Conservation (phyloP, 345 rosid genomes). For the Camelina sativa region DNA sequence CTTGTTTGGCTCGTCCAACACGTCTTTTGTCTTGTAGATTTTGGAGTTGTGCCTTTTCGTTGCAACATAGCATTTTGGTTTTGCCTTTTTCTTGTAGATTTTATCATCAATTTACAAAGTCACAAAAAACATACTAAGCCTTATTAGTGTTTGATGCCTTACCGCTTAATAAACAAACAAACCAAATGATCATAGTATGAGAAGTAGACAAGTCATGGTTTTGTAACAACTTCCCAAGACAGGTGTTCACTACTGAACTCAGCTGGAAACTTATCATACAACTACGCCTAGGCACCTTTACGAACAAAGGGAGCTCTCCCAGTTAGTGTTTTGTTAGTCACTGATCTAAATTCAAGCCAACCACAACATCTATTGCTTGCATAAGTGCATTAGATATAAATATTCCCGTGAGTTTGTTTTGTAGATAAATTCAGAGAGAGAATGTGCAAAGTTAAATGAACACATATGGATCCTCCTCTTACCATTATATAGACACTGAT, state of each 20-base stretch:
- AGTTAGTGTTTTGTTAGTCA: constrained; percentile 31
- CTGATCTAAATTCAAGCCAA: constrained; percentile 42
- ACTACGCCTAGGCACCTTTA: constrained; percentile 47
- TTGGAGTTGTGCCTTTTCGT: too few relatives aligned
- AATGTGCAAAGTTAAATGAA: neutral
- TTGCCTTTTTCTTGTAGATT: too few relatives aligned
- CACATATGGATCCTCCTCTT: neutral
- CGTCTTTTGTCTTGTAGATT: too few relatives aligned
- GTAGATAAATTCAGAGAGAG: neutral
- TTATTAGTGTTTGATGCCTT: too few relatives aligned
- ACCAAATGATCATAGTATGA: too few relatives aligned
- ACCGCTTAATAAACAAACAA: too few relatives aligned
- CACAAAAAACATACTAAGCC: too few relatives aligned
- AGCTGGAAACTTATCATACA: constrained; percentile 27
- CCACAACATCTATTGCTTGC: constrained; percentile 5
- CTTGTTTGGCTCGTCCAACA: too few relatives aligned
- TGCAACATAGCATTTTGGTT: too few relatives aligned
- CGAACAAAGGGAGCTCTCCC: constrained; percentile 52
- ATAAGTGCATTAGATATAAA: neutral
- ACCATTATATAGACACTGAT: constrained; percentile 6
- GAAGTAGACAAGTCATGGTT: too few relatives aligned
- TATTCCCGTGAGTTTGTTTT: neutral
- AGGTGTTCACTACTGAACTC: constrained; percentile 23
- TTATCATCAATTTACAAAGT: too few relatives aligned
- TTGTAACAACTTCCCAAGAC: too few relatives aligned